Evolutionary conservation across 2,329 filamentous ascomycete genomes (phyloP).

Genomic region (Xylariaceae sp.): DNA sequence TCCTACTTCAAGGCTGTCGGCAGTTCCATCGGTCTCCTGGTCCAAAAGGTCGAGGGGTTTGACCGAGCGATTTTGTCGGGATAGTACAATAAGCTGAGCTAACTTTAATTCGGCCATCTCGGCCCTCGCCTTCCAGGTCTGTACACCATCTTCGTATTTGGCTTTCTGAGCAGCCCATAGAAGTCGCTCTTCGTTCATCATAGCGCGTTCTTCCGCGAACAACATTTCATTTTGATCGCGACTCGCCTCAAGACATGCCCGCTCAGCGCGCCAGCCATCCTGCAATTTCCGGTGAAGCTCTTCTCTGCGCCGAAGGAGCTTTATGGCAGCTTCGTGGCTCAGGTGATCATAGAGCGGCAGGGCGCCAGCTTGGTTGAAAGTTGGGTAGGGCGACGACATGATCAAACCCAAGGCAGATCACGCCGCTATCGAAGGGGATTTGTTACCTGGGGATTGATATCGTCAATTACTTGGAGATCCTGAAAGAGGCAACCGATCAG

Average conservation of each 20-base stretch:
- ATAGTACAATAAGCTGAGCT: slow-evolving; percentile 13
- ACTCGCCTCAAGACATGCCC: slow-evolving; percentile 49
- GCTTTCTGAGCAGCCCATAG: slow-evolving; percentile 43
- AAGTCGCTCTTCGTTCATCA: slow-evolving; percentile 48
- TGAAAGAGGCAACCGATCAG: slow-evolving; percentile 22
- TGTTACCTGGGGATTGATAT: slow-evolving; percentile 24
- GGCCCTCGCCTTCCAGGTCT: slow-evolving; percentile 37
- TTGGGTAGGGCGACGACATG: slow-evolving; percentile 23
- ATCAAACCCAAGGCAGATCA: slow-evolving; percentile 16
- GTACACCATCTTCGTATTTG: slow-evolving; percentile 37
- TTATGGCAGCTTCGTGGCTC: slow-evolving; percentile 19
- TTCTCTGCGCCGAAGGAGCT: slow-evolving; percentile 26
- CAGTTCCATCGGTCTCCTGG: slow-evolving; percentile 14
- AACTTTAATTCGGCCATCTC: slow-evolving; percentile 19
- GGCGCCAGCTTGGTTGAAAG: slow-evolving; percentile 12
- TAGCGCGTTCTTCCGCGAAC: slow-evolving; percentile 48
- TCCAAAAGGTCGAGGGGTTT: slow-evolving; percentile 9
- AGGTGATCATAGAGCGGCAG: slow-evolving; percentile 23
- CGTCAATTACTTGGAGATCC: slow-evolving; percentile 19
- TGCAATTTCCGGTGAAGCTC: slow-evolving; percentile 30
- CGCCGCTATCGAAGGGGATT: slow-evolving; percentile 30
- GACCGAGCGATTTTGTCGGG: slow-evolving; percentile 4
- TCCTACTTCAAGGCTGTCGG: slow-evolving; percentile 15
- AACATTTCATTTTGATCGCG: slow-evolving; percentile 49
- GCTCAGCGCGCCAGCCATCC: slow-evolving; percentile 50